These are phyloP conservation scores for Diaporthe citriasiana DNA, from an alignment of 2,329 filamentous ascomycete species.

Conservation along the genomic window DNA sequence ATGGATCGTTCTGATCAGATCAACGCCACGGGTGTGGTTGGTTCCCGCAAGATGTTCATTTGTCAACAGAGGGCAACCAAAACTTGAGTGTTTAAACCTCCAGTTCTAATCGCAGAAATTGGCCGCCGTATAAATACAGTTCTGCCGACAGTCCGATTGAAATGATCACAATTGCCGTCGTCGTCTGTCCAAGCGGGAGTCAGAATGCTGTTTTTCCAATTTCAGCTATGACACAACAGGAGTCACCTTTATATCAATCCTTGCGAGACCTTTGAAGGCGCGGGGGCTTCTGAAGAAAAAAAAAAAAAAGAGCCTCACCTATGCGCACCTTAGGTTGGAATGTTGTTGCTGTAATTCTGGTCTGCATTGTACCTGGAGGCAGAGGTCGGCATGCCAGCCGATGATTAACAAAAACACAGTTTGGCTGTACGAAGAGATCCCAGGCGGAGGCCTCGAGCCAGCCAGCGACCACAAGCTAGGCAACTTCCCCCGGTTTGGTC, in stretches of 20 bases:
- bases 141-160: not conserved
- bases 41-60: not conserved
- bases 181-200: too few species aligned
- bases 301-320: too few species aligned
- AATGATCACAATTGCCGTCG: not conserved
- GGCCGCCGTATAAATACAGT: not conserved
- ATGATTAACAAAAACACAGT: too few species aligned
- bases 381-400: not conserved
- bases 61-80: not conserved
- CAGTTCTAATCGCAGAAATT: too few species aligned
- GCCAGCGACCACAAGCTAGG: not conserved
- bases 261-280: not conserved
- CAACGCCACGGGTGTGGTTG: not conserved
- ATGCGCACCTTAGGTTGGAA: not conserved
- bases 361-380: not conserved
- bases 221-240: not conserved
- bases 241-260: not conserved
- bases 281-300: not conserved
- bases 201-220: not conserved
- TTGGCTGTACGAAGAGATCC: not conserved
- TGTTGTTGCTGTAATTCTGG: too few species aligned
- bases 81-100: not conserved
- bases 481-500: conserved; percentile 1
- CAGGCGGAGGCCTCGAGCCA: not conserved
- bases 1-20: not conserved